phyloP scores from a whole-genome alignment of 495 filamentous ascomycete genomes.

The Trichocladium uniseriatum region DNA sequence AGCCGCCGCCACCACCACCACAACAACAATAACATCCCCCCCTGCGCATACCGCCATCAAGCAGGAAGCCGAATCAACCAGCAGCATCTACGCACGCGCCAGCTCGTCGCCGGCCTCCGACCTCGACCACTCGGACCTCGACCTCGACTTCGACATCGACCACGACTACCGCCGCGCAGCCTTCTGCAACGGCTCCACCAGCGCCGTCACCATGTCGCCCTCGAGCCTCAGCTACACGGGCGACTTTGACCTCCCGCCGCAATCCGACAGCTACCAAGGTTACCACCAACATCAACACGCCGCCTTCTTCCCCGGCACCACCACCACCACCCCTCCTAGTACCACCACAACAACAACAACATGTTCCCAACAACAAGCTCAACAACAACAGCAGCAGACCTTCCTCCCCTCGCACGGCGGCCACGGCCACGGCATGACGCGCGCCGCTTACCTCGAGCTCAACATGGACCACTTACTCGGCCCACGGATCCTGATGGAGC shows the following conservation, averaged over 20 bases:
- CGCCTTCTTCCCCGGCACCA: no score
- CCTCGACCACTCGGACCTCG: slow-evolving; percentile 43
- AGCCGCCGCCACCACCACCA: slow-evolving; percentile 11
- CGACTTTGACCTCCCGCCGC: slow-evolving; percentile 29
- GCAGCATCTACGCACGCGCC: slow-evolving; percentile 32
- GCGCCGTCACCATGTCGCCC: slow-evolving; percentile 37
- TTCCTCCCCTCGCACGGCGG: no score
- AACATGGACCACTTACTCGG: no score
- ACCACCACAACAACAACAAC: slow-evolving; percentile 11
- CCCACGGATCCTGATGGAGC: not conserved
- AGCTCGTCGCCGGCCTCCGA: slow-evolving; percentile 37
- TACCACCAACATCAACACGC: not conserved
- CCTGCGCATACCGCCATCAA: no score
- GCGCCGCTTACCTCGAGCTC: no score
- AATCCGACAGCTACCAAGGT: slow-evolving; percentile 17
- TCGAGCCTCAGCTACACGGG: slow-evolving; percentile 34
- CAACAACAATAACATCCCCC: not conserved
- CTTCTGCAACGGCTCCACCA: slow-evolving; percentile 24
- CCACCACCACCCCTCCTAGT: slow-evolving; percentile 11
- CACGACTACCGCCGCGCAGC: slow-evolving; percentile 39
- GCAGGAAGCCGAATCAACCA: slow-evolving; percentile 28
- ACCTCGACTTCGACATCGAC: slow-evolving; percentile 43
- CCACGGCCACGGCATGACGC: not conserved
- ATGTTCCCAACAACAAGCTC: slow-evolving; percentile 16
- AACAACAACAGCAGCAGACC: slow-evolving; percentile 14